Evolutionary conservation across 2,329 filamentous ascomycete species (phyloP).

Genomic region (Ceratocystis ficicola): DNA sequence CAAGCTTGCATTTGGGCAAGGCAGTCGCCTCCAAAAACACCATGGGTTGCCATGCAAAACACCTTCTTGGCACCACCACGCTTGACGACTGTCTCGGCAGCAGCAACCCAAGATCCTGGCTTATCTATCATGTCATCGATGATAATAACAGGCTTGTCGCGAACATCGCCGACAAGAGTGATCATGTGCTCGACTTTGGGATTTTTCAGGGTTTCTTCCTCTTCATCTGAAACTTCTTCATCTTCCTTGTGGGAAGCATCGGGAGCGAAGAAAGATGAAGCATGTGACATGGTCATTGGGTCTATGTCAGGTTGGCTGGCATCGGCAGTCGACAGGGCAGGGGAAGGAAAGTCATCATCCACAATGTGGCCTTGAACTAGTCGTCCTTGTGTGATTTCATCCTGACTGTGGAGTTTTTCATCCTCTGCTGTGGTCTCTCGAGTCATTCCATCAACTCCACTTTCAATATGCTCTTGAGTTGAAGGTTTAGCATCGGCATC

Average conservation of each 20-base stretch:
- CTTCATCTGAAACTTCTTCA: constrained; percentile 73
- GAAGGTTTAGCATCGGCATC: not conserved
- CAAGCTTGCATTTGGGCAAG: constrained; percentile 83
- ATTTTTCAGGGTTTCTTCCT: constrained; percentile 77
- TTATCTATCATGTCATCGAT: constrained; percentile 99
- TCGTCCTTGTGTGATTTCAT: constrained; percentile 82
- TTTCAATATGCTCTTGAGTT: not conserved
- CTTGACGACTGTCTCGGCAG: constrained; percentile 92
- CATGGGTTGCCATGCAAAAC: constrained; percentile 95
- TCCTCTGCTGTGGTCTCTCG: constrained; percentile 40
- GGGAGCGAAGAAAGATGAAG: constrained; percentile 68
- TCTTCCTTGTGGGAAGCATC: constrained; percentile 65
- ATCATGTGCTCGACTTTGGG: constrained; percentile 84
- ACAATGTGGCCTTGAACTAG: constrained; percentile 91
- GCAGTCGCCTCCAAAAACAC: constrained; percentile 80
- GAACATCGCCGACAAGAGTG: constrained; percentile 91
- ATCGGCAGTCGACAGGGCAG: constrained; percentile 55
- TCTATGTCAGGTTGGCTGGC: constrained; percentile 59
- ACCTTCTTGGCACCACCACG: constrained; percentile 82
- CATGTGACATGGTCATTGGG: constrained; percentile 65
- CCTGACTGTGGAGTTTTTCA: constrained; percentile 61
- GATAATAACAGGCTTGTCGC: constrained; percentile 76
- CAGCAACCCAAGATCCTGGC: constrained; percentile 90
- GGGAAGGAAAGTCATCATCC: constrained; percentile 80
- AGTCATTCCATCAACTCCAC: not conserved